phyloP scores from a whole-genome alignment of 1,139 yeast genomes.

The Geotrichum europaeum region DNA sequence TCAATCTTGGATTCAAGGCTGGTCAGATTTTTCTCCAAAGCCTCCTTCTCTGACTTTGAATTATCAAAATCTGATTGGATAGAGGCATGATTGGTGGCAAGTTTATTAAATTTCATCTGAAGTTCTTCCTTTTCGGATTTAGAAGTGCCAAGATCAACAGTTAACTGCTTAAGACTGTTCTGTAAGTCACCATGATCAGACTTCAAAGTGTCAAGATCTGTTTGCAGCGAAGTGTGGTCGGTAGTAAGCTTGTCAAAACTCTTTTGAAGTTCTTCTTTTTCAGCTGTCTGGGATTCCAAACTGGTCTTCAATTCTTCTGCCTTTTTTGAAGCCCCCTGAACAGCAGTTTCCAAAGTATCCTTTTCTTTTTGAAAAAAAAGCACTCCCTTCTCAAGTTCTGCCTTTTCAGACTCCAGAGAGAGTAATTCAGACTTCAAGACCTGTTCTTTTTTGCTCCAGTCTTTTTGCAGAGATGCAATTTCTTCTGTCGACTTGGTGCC shows the following conservation, averaged over 20 bases:
- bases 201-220: background rate
- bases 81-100: conserved; percentile 7
- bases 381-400: conserved; percentile 4
- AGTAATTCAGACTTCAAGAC: conserved; percentile 15
- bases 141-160: background rate
- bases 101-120: conserved; percentile 4
- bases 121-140: conserved; percentile 15
- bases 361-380: background rate
- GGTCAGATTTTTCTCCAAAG: conserved; percentile 12
- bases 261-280: conserved; percentile 8
- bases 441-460: conserved; percentile 27
- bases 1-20: conserved; percentile 10
- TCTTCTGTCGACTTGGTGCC: conserved; percentile 19
- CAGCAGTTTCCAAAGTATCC: background rate
- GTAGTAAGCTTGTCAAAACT: background rate
- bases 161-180: background rate
- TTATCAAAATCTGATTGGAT: conserved; percentile 13
- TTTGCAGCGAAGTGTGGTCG: conserved; percentile 5
- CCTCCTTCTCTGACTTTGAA: conserved; percentile 16
- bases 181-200: background rate
- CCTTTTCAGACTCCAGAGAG: conserved; percentile 3
- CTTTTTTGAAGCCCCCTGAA: background rate
- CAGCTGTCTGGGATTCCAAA: background rate
- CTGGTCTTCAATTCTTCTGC: background rate
- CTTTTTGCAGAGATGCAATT: conserved; percentile 19